Conservation (phyloP, 2,329 filamentous ascomycete species). For the Xylaria arbuscula region DNA sequence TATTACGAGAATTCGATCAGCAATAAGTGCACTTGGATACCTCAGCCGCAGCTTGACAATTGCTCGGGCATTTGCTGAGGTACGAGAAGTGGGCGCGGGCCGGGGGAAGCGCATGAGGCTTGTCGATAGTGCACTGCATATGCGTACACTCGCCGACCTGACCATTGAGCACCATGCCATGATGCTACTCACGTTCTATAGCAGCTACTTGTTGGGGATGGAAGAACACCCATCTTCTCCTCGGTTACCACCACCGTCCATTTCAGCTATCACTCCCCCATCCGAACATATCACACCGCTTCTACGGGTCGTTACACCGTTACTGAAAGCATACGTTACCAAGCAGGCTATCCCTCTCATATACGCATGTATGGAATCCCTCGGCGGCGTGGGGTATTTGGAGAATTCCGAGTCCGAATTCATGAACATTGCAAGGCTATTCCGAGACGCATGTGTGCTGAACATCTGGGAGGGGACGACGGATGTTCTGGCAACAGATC, state of each 20-base stretch:
- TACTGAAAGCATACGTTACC: slow-evolving; percentile 63
- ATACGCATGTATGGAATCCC: slow-evolving; percentile 43
- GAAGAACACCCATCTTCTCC: slow-evolving; percentile 36
- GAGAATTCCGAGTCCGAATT: slow-evolving; percentile 63
- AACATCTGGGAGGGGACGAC: slow-evolving; percentile 55
- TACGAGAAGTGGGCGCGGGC: slow-evolving; percentile 56
- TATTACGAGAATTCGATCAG: slow-evolving; percentile 63
- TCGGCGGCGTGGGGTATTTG: slow-evolving; percentile 43
- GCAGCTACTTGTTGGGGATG: slow-evolving; percentile 53
- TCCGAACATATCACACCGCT: slow-evolving; percentile 47
- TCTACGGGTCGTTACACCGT: slow-evolving; percentile 67
- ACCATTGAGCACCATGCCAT: slow-evolving; percentile 58
- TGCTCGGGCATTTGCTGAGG: slow-evolving; percentile 60
- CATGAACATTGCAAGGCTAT: slow-evolving; percentile 65
- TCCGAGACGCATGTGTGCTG: slow-evolving; percentile 58
- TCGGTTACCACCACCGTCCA: background rate
- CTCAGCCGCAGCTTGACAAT: slow-evolving; percentile 60
- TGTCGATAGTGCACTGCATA: slow-evolving; percentile 57
- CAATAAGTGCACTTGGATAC: slow-evolving; percentile 55
- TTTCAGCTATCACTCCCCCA: slow-evolving; percentile 30
- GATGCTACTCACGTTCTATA: slow-evolving; percentile 44
- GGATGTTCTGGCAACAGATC: slow-evolving; percentile 71
- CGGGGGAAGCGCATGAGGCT: slow-evolving; percentile 51
- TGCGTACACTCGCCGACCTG: slow-evolving; percentile 59
- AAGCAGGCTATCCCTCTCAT: slow-evolving; percentile 36